Evolutionary conservation across 2,329 filamentous ascomycete species (phyloP), one percentile per base, ranked within the genome.

Genomic region (Raffaelea albimanens): DNA sequence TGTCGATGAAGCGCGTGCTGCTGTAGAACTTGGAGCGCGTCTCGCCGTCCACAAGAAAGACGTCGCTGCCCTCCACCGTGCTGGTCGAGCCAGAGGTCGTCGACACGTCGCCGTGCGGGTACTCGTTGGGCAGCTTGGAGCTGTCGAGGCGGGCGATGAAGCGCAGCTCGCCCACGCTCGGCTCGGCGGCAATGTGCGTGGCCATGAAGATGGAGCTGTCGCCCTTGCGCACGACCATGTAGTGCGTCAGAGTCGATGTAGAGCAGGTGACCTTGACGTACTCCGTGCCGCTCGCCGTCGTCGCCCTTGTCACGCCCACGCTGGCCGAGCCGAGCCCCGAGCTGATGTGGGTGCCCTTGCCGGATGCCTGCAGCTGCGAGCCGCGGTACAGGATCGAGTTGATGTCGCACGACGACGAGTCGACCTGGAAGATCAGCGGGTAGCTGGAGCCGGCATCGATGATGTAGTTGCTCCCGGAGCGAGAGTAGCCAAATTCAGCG

Each of bases 11-110:
- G n/a, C 80, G 72, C 52, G 82, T 69, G 50, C 76, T 80, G 2
- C 78, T 82, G 65, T 82, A 85, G 67, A 85, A 85, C 61, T 85
- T 85, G 62, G 75, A 80, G 36, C 81, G 73, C 0, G 81, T 85
- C 59, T 85, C 67, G 20, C 78, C 75, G 52, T 68, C 63, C 40
- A 85, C 77, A 70, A 38, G 8, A 38, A 38, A 38, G 13, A 38
- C 34, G 34, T 38, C 34, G 34, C 34, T 38, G 34, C 34, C 34
- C 18, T 38, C 34, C 8, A 38, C 34, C 34, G 34, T 16, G 18
- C 34, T 38, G 34, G 34, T n/a, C 8, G 34, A 38, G 23, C 70
- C 71, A 2, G 63, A 64, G 0, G 77, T 83, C 21, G 70, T 78
- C 0, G 80, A 82, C 4, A 67, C 76, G 3, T 63, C 63, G 23